Evolutionary conservation across 441 rosid species (phyloP), one percentile per base, ranked within the genome.

Genomic region (Mallotus japonicus): DNA sequence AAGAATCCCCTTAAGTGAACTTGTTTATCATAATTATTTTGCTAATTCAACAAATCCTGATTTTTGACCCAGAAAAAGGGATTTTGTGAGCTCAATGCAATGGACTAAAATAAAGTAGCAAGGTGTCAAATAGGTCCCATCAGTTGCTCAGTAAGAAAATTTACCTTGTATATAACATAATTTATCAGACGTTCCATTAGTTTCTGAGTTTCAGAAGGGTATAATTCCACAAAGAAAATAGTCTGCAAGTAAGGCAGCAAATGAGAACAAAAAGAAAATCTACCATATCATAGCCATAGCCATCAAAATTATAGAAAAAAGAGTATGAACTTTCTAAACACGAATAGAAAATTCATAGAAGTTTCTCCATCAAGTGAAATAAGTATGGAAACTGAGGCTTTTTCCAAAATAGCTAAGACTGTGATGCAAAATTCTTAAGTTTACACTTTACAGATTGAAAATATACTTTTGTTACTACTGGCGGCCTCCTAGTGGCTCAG

Each of bases 81-180:
- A 56, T 32, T 57, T 46, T n/a, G 46, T 44, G 40, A 57, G 40
- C 74, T 51, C 67, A 61, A 16, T 40, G 34, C 54, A 42, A 53
- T 44, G 37, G 46, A 16, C 53, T 67, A 17, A 44, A 44, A 44
- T 44, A 44, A 44, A 73, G 40, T 37, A 37, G 40, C 40, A 37
- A 37, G 6, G 40, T 37, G 6, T 37, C 40, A 37, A 37, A 37
- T 37, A 37, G 40, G 5, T 37, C 40, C 40, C 40, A 37, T 37
- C 40, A 3, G 6, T 47, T 44, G 67, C 40, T 56, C 65, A 40
- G 20, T 49, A 74, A 67, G 57, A 82, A 64, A 55, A 76, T 69
- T 77, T 83, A 95, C 99, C 99, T 95, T 95, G 83, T 95, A 95
- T 69, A 91, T 86, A 82, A 92, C 89, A 87, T 95, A 93, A 80